A percentile compares a stretch with the other conserved stretches of the same genome.
Evolutionary conservation across 805 yeast genomes (phyloP).

Genomic region (Candida quercuum): DNA sequence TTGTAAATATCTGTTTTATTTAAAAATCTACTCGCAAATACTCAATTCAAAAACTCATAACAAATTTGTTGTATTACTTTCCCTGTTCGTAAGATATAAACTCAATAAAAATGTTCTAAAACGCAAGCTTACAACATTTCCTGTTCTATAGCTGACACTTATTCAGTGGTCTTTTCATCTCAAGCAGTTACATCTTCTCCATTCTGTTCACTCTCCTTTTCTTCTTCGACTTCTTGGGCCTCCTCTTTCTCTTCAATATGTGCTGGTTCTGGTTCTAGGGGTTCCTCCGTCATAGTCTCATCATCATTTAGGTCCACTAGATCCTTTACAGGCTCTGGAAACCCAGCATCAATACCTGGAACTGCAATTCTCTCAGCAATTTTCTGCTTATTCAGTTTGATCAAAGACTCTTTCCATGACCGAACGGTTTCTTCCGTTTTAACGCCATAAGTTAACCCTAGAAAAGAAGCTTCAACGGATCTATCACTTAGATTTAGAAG

Average conservation of each 20-base stretch:
- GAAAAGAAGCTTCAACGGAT: slow-evolving; percentile 78
- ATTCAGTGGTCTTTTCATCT: too few species aligned
- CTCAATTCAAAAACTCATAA: background rate
- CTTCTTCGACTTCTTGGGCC: background rate
- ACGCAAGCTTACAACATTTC: too few species aligned
- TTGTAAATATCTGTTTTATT: background rate
- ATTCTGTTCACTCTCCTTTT: too few species aligned
- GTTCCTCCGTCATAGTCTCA: slow-evolving; percentile 14
- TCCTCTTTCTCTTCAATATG: slow-evolving; percentile 6
- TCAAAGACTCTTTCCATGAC: slow-evolving; percentile 64
- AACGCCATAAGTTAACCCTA: slow-evolving; percentile 62
- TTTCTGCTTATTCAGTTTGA: slow-evolving; percentile 42
- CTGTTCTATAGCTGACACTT: too few species aligned
- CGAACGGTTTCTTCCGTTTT: slow-evolving; percentile 43
- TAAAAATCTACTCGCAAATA: background rate
- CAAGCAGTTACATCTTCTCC: too few species aligned
- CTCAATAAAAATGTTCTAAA: too few species aligned
- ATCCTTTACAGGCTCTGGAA: slow-evolving; percentile 30
- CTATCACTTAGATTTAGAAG: slow-evolving; percentile 66
- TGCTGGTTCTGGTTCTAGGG: slow-evolving; percentile 6
- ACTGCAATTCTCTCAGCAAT: slow-evolving; percentile 58
- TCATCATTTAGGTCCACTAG: slow-evolving; percentile 37
- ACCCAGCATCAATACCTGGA: slow-evolving; percentile 32
- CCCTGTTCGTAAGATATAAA: too few species aligned
- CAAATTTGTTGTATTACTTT: too few species aligned